Percentiles rank a stretch among this genome's conserved stretches.
phyloP scores from a whole-genome alignment of 2,329 filamentous ascomycete genomes.

The Fonsecaea nubica region DNA sequence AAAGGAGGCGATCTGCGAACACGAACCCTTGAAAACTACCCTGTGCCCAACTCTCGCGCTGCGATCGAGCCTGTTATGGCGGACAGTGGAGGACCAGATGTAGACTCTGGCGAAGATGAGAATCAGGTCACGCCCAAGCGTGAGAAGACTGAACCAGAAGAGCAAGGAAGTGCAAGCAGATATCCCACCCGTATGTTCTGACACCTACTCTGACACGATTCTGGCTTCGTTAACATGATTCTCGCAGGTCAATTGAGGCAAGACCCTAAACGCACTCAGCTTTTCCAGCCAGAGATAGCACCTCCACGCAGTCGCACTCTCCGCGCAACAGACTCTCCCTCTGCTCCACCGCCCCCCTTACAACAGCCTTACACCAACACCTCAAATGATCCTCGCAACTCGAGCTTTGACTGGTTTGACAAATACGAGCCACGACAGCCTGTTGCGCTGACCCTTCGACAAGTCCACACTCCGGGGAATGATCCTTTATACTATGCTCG shows the following conservation, averaged over 20 bases:
- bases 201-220: neutral
- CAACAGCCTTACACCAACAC: constrained; percentile 48
- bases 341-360: constrained; percentile 34
- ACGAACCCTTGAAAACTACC: constrained; percentile 79
- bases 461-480: constrained; percentile 76
- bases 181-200: constrained; percentile 36
- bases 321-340: constrained; percentile 55
- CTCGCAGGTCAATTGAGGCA: constrained; percentile 65
- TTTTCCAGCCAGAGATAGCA: constrained; percentile 81
- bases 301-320: constrained; percentile 66
- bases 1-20: constrained; percentile 81
- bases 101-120: constrained; percentile 53
- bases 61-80: constrained; percentile 18
- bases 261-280: constrained; percentile 81
- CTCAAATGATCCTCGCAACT: constrained; percentile 57
- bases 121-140: constrained; percentile 58
- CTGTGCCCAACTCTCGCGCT: constrained; percentile 51
- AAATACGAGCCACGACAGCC: constrained; percentile 72
- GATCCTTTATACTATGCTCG: constrained; percentile 71
- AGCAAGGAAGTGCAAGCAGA: constrained; percentile 54
- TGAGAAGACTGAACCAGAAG: constrained; percentile 58
- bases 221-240: constrained; percentile 19
- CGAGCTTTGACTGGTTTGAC: constrained; percentile 54
- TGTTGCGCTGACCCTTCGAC: constrained; percentile 71
- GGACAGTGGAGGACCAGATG: constrained; percentile 35